Evolutionary conservation across 306 rosid species (phyloP).

Genomic region (Potentilla sterilis): DNA sequence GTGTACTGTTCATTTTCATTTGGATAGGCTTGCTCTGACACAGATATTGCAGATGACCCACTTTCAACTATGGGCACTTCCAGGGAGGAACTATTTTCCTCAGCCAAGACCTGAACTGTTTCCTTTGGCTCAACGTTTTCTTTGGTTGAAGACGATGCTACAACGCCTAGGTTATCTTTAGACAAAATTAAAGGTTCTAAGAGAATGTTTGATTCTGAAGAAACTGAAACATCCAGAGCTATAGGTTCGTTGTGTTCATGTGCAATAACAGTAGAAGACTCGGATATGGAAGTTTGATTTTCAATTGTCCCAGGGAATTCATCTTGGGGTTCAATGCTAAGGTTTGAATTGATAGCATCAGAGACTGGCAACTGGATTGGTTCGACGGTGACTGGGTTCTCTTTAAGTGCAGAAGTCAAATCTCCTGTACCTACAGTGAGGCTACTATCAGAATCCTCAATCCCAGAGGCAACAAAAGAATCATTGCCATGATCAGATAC

Average conservation of each 20-base stretch:
- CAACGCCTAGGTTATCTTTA: slow-evolving; percentile 34
- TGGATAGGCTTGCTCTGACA: slow-evolving; percentile 31
- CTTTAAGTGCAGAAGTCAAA: slow-evolving; percentile 42
- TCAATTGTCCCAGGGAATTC: slow-evolving; percentile 38
- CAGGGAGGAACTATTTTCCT: slow-evolving; percentile 41
- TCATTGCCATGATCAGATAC: slow-evolving; percentile 50
- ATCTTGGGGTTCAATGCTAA: slow-evolving; percentile 46
- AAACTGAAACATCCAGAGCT: slow-evolving; percentile 29
- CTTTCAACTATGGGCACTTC: slow-evolving; percentile 41
- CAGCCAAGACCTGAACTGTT: slow-evolving; percentile 38
- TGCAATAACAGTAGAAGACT: slow-evolving; percentile 30
- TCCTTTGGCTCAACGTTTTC: slow-evolving; percentile 40
- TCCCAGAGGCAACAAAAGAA: slow-evolving; percentile 45
- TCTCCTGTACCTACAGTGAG: slow-evolving; percentile 41
- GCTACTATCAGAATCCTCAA: slow-evolving; percentile 46
- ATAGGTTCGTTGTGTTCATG: slow-evolving; percentile 32
- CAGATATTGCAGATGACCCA: slow-evolving; percentile 30
- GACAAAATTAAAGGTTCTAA: slow-evolving; percentile 39
- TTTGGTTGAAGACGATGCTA: slow-evolving; percentile 35
- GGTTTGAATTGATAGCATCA: slow-evolving; percentile 33
- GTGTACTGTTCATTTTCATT: slow-evolving; percentile 40
- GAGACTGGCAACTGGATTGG: slow-evolving; percentile 33
- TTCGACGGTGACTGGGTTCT: slow-evolving; percentile 40
- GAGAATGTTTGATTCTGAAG: slow-evolving; percentile 34
- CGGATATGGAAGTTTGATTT: slow-evolving; percentile 27